Evolutionary conservation across 164 flowering plant genomes (phyloP).

Genomic region (Aristolochia contorta): DNA sequence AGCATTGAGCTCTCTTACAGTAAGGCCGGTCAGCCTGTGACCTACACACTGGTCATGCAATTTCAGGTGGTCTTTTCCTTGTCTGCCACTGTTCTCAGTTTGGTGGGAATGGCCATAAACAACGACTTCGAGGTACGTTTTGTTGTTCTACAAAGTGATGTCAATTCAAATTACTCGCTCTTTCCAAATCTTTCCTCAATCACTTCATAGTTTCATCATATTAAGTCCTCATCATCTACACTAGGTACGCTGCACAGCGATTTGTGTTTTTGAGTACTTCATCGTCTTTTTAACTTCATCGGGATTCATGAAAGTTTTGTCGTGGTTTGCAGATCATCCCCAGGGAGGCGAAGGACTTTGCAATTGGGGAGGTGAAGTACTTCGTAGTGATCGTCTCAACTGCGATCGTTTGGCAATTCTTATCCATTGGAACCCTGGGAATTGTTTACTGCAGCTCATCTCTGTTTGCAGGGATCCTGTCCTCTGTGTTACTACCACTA

Average conservation of each 20-base stretch:
- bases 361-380: slow-evolving; percentile 33
- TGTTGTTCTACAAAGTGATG: too few relatives aligned
- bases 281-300: too few relatives aligned
- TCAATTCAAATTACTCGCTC: too few relatives aligned
- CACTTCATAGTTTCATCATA: too few relatives aligned
- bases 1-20: slow-evolving; percentile 15
- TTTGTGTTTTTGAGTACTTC: too few relatives aligned
- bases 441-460: slow-evolving; percentile 40
- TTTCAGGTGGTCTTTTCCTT: slow-evolving; percentile 23
- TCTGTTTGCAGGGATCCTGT: slow-evolving; percentile 33
- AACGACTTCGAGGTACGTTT: slow-evolving; percentile 31
- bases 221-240: too few relatives aligned
- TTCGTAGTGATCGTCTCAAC: slow-evolving; percentile 27
- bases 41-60: slow-evolving; percentile 29
- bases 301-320: too few relatives aligned
- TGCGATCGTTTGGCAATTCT: slow-evolving; percentile 35
- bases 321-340: slow-evolving; percentile 27
- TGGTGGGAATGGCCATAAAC: slow-evolving; percentile 28
- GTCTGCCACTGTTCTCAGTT: slow-evolving; percentile 19
- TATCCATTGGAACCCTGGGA: slow-evolving; percentile 41
- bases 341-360: slow-evolving; percentile 38
- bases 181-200: too few relatives aligned
- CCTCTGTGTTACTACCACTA: slow-evolving; percentile 32
- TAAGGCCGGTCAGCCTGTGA: slow-evolving; percentile 22
- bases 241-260: too few relatives aligned